phyloP scores from a whole-genome alignment of 2,329 filamentous ascomycete genomes.

The Thermoascus crustaceus region DNA sequence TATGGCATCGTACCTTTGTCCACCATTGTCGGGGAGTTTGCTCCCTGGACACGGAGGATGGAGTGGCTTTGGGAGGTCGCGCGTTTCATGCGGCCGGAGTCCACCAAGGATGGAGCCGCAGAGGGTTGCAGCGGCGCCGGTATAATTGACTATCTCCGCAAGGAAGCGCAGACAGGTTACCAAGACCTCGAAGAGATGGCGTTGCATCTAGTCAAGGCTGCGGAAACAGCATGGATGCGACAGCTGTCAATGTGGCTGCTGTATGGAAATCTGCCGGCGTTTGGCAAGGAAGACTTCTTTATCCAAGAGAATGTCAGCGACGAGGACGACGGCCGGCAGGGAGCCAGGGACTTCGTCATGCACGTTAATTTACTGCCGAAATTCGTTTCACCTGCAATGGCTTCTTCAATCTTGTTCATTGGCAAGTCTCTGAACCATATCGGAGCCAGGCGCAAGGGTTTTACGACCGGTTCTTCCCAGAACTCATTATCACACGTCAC shows the following conservation, averaged over 20 bases:
- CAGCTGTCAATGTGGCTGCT: constrained; percentile 86
- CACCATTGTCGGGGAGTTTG: constrained; percentile 72
- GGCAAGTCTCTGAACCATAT: constrained; percentile 85
- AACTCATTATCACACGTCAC: constrained; percentile 53
- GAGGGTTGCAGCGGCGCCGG: constrained; percentile 56
- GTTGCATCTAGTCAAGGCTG: constrained; percentile 61
- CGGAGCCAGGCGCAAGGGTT: constrained; percentile 42
- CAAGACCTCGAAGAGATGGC: constrained; percentile 73
- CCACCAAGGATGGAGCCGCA: constrained; percentile 18
- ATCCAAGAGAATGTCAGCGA: constrained; percentile 45
- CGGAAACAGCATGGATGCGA: constrained; percentile 85
- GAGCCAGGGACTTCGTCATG: constrained; percentile 48
- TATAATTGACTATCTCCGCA: constrained; percentile 68
- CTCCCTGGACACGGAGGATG: constrained; percentile 75
- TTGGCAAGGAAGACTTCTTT: constrained; percentile 81
- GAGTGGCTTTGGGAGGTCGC: constrained; percentile 76
- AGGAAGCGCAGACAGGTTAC: constrained; percentile 79
- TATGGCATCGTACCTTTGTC: constrained; percentile 92
- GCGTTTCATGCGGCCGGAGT: constrained; percentile 55
- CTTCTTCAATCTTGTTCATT: constrained; percentile 79
- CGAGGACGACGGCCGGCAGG: constrained; percentile 36
- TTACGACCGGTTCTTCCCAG: constrained; percentile 21
- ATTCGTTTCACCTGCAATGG: constrained; percentile 67
- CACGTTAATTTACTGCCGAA: constrained; percentile 59
- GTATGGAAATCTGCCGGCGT: constrained; percentile 72